Evolutionary conservation across 257 asterid genomes (phyloP).

Genomic region (Nicotiana knightiana): DNA sequence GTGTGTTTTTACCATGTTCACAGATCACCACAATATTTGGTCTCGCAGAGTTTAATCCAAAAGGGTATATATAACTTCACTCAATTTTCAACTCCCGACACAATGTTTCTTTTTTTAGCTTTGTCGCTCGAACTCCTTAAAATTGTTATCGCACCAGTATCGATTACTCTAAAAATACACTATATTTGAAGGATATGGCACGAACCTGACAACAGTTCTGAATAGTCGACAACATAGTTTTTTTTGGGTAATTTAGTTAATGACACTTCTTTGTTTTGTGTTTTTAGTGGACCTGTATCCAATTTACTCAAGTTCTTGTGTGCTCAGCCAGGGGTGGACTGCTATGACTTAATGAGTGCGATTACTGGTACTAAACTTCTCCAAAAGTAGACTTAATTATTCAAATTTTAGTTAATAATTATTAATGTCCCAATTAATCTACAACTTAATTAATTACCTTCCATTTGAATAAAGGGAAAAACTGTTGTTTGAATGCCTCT

Average conservation of each 20-base stretch:
- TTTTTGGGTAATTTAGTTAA: background rate
- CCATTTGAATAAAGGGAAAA: slow-evolving; percentile 31
- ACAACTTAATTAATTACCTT: background rate
- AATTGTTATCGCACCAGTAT: too few relatives aligned
- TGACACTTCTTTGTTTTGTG: background rate
- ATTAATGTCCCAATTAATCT: background rate
- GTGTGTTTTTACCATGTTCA: background rate
- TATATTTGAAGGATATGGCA: too few relatives aligned
- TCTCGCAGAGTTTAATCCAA: slow-evolving; percentile 63
- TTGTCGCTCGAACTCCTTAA: too few relatives aligned
- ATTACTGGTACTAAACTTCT: slow-evolving; percentile 38
- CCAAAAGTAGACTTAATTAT: background rate
- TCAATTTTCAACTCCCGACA: background rate
- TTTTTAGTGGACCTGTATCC: slow-evolving; percentile 33
- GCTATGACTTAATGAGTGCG: slow-evolving; percentile 46
- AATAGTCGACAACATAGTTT: too few relatives aligned
- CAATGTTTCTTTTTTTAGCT: background rate
- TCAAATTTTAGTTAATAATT: background rate
- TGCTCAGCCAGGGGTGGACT: slow-evolving; percentile 32
- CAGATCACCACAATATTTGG: slow-evolving; percentile 52
- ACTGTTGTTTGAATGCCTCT: slow-evolving; percentile 55
- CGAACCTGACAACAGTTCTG: too few relatives aligned
- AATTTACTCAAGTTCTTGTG: slow-evolving; percentile 37
- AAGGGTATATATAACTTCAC: slow-evolving; percentile 26
- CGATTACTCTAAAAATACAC: too few relatives aligned